Evolutionary conservation across 2,329 filamentous ascomycete genomes (phyloP).

Genomic region (Penicillium sp.): DNA sequence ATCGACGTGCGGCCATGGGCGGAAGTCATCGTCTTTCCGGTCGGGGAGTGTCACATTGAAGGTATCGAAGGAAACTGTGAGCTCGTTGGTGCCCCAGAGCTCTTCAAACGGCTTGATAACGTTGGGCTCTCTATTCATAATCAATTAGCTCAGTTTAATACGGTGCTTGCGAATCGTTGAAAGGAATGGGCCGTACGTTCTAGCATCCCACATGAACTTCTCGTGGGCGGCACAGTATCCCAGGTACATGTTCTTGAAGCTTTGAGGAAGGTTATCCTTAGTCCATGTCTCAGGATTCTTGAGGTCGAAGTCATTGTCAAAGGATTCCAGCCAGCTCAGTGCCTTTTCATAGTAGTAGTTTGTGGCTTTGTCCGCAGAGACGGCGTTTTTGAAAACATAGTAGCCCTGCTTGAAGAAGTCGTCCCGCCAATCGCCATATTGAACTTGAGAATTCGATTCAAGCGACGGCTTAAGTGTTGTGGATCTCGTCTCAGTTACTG

Average conservation of each 20-base stretch:
- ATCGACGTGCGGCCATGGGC: not conserved
- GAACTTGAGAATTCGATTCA: not conserved
- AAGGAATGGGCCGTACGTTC: not conserved
- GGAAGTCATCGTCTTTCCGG: not conserved
- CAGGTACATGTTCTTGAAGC: not conserved
- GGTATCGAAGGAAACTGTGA: constrained; percentile 1
- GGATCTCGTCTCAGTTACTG: not conserved
- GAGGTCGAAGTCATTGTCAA: constrained; percentile 17
- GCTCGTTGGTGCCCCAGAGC: constrained; percentile 4
- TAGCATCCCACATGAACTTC: constrained; percentile 49
- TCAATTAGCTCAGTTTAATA: not conserved
- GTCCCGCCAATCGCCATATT: constrained; percentile 4
- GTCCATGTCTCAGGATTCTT: not conserved
- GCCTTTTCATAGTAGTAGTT: constrained; percentile 13
- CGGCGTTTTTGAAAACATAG: not conserved
- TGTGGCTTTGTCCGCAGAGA: not conserved
- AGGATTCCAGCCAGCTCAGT: constrained; percentile 43
- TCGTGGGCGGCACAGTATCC: constrained; percentile 48
- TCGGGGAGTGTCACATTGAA: constrained; percentile 3
- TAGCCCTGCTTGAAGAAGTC: constrained; percentile 1
- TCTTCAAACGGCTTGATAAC: constrained; percentile 31
- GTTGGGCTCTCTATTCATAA: constrained; percentile 39
- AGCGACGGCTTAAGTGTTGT: not conserved
- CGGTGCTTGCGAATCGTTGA: not conserved
- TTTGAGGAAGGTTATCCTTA: not conserved